Evolutionary conservation across 1,284 basidiomycete species (phyloP).

Genomic region (Coniferiporia weirii): DNA sequence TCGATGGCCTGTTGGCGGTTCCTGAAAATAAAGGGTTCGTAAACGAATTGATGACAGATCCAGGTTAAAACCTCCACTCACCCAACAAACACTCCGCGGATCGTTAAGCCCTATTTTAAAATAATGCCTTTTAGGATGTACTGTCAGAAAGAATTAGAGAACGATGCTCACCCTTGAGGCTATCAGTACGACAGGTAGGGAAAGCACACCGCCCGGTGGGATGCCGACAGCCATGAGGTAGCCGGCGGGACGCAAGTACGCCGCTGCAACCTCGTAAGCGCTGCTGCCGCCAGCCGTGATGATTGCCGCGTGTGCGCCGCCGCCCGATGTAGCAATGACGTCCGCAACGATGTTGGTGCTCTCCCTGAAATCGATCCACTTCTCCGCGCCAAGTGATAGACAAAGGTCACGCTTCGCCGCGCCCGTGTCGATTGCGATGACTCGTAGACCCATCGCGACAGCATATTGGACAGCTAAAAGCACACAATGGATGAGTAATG

Average conservation of each 20-base stretch:
- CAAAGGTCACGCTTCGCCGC: constrained; percentile 70
- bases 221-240: constrained; percentile 74
- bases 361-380: constrained; percentile 77
- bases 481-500: background rate
- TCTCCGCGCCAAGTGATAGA: constrained; percentile 66
- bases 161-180: constrained; percentile 45
- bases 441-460: constrained; percentile 66
- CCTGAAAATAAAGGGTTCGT: constrained; percentile 19
- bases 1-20: constrained; percentile 72
- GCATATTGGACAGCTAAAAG: constrained; percentile 70
- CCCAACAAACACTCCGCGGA: constrained; percentile 74
- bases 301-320: constrained; percentile 74
- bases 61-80: constrained; percentile 20
- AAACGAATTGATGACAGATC: constrained; percentile 1
- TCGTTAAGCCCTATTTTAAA: constrained; percentile 38
- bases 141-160: background rate
- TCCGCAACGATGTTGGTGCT: constrained; percentile 56
- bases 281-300: constrained; percentile 51
- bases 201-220: constrained; percentile 54
- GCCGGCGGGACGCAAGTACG: constrained; percentile 61
- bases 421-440: constrained; percentile 79
- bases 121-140: too few species aligned
- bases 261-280: constrained; percentile 67
- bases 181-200: constrained; percentile 72
- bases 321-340: constrained; percentile 61